Conservation (phyloP, 2,329 filamentous ascomycete species). For the Fusarium sp. region DNA sequence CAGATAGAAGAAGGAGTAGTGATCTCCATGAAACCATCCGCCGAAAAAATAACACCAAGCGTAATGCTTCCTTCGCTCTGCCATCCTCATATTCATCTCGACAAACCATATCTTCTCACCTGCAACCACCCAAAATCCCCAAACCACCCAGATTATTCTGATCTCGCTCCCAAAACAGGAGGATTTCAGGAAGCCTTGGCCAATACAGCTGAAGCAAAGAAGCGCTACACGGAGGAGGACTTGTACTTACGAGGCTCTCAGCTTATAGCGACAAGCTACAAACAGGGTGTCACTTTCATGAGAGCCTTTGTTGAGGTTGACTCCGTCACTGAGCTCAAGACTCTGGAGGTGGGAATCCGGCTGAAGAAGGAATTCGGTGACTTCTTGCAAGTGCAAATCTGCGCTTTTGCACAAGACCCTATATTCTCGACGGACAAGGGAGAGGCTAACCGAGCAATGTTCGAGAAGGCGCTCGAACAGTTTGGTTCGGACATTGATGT, state of each 20-base stretch:
- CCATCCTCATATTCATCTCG: constrained; percentile 17
- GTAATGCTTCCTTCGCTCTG: constrained; percentile 10
- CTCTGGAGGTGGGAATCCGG: not conserved
- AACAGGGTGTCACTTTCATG: not conserved
- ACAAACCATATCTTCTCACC: constrained; percentile 13
- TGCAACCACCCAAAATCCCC: not conserved
- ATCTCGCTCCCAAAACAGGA: not conserved
- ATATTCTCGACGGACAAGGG: constrained; percentile 9
- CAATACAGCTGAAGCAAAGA: constrained; percentile 18
- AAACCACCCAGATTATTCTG: not conserved
- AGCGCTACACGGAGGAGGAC: constrained; percentile 10
- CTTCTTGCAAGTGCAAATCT: not conserved
- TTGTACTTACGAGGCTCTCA: constrained; percentile 15
- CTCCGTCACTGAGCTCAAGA: not conserved
- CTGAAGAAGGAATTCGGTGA: not conserved
- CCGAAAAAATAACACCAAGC: not conserved
- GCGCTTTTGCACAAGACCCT: constrained; percentile 14
- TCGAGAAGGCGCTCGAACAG: not conserved
- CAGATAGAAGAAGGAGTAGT: not conserved
- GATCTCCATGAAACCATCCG: not conserved
- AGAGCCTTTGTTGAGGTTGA: constrained; percentile 16
- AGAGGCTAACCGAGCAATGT: not conserved
- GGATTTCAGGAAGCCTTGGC: constrained; percentile 2
- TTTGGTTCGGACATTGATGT: not conserved
- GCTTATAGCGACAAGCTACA: constrained; percentile 2